phyloP scores from a whole-genome alignment of 2,329 filamentous ascomycete species.

The Helicocarpus griseus region DNA sequence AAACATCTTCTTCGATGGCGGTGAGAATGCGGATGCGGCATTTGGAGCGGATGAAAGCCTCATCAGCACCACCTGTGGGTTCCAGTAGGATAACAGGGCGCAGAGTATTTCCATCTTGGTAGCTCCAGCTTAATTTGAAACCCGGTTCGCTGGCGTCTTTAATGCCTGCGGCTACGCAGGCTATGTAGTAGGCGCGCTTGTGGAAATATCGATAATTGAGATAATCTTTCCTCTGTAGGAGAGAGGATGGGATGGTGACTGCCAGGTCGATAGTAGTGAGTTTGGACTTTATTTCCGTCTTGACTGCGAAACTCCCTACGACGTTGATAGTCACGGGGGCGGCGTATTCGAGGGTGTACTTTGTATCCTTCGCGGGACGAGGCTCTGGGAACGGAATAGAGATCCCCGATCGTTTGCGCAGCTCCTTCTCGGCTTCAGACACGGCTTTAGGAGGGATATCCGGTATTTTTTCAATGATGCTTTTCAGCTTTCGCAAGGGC shows the following conservation, averaged over 20 bases:
- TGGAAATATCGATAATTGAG: conserved; percentile 89
- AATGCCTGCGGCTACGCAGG: conserved; percentile 65
- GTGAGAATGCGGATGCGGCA: conserved; percentile 68
- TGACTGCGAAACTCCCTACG: conserved; percentile 74
- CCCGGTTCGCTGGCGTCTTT: conserved; percentile 46
- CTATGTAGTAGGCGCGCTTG: conserved; percentile 84
- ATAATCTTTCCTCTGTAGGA: conserved; percentile 94
- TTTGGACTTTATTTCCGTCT: conserved; percentile 59
- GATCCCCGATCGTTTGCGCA: conserved; percentile 58
- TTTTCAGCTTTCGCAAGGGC: conserved; percentile 46
- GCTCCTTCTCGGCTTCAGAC: conserved; percentile 55
- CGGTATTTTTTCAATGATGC: conserved; percentile 47
- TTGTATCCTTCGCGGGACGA: conserved; percentile 61
- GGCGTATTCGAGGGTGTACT: conserved; percentile 71
- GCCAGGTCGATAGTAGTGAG: conserved; percentile 63
- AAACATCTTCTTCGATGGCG: conserved; percentile 58
- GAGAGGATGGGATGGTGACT: conserved; percentile 65
- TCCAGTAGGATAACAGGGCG: conserved; percentile 56
- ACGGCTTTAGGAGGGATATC: conserved; percentile 44
- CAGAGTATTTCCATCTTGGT: conserved; percentile 63
- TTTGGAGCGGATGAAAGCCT: conserved; percentile 32
- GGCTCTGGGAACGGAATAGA: conserved; percentile 80
- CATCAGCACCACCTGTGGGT: conserved; percentile 21
- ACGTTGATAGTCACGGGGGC: conserved; percentile 74
- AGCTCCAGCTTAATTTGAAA: conserved; percentile 53